These are phyloP conservation scores for Sugiyamaella smithiae DNA, from an alignment of 805 yeast genomes.

Conservation along the genomic window DNA sequence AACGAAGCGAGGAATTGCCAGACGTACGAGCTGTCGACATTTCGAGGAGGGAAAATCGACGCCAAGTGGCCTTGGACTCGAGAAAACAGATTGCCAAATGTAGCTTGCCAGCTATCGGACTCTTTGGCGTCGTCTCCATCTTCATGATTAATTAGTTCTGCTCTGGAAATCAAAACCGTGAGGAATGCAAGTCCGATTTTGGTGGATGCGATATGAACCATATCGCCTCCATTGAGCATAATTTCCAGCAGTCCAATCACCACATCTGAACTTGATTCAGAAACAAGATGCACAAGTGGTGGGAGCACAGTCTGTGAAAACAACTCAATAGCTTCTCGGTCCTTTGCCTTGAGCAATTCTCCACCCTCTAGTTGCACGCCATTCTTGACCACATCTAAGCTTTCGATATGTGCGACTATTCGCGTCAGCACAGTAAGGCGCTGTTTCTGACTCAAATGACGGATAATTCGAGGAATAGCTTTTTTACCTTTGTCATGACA, in stretches of 20 bases:
- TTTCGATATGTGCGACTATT: slow-evolving; percentile 74
- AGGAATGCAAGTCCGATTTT: slow-evolving; percentile 83
- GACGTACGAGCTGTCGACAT: slow-evolving; percentile 71
- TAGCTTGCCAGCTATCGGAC: slow-evolving; percentile 66
- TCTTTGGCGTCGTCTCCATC: slow-evolving; percentile 45
- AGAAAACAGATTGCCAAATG: slow-evolving; percentile 79
- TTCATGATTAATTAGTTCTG: slow-evolving; percentile 88
- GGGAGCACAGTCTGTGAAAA: slow-evolving; percentile 81
- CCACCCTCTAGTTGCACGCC: slow-evolving; percentile 59
- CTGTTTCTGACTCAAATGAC: slow-evolving; percentile 73
- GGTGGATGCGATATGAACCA: slow-evolving; percentile 50
- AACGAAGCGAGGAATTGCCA: slow-evolving; percentile 97
- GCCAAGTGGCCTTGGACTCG: slow-evolving; percentile 74
- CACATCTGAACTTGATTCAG: slow-evolving; percentile 76
- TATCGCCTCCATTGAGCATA: slow-evolving; percentile 66
- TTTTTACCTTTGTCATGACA: slow-evolving; percentile 86
- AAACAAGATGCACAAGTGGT: slow-evolving; percentile 75
- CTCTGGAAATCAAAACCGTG: slow-evolving; percentile 87
- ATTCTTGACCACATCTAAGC: slow-evolving; percentile 69
- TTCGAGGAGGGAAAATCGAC: slow-evolving; percentile 72
- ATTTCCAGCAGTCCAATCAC: slow-evolving; percentile 73
- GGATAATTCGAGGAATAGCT: slow-evolving; percentile 82
- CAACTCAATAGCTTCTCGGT: slow-evolving; percentile 62
- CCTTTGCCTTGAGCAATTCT: slow-evolving; percentile 37
- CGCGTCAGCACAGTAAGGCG: slow-evolving; percentile 73